These are phyloP conservation scores for Globisporangium canariense DNA, from an alignment of 352 stramenopile genomes.

Conservation along the genomic window DNA sequence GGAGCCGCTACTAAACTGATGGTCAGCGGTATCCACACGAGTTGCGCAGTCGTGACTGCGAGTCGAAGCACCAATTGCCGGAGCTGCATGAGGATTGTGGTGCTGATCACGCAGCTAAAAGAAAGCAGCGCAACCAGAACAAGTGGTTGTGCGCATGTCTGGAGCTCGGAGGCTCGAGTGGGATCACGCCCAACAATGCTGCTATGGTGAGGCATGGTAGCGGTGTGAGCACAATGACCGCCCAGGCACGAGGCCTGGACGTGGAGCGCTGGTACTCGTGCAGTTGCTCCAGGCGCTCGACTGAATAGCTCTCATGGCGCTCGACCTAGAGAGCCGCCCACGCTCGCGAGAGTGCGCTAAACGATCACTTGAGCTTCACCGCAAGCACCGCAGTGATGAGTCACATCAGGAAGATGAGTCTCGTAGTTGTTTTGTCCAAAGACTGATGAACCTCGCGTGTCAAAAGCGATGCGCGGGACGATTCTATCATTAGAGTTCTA, in stretches of 20 bases:
- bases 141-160: neutral
- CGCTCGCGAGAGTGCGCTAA: neutral
- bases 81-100: constrained; percentile 18
- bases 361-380: neutral
- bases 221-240: constrained; percentile 17
- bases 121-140: constrained; percentile 2
- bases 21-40: neutral
- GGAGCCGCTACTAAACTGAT: neutral
- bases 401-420: neutral
- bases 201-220: neutral
- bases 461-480: too few species aligned
- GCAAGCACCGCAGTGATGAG: neutral
- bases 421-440: neutral
- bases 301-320: constrained; percentile 32
- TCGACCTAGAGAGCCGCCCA: constrained; percentile 20
- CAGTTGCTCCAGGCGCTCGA: constrained; percentile 27
- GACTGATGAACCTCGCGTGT: too few species aligned
- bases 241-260: constrained; percentile 12
- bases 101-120: neutral
- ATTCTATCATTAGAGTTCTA: too few species aligned
- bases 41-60: neutral
- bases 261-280: constrained; percentile 25
- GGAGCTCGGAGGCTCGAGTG: neutral
- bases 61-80: neutral
- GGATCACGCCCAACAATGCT: neutral